Conservation (phyloP, 2,329 filamentous ascomycete genomes). For the Dactylella cylindrospora region DNA sequence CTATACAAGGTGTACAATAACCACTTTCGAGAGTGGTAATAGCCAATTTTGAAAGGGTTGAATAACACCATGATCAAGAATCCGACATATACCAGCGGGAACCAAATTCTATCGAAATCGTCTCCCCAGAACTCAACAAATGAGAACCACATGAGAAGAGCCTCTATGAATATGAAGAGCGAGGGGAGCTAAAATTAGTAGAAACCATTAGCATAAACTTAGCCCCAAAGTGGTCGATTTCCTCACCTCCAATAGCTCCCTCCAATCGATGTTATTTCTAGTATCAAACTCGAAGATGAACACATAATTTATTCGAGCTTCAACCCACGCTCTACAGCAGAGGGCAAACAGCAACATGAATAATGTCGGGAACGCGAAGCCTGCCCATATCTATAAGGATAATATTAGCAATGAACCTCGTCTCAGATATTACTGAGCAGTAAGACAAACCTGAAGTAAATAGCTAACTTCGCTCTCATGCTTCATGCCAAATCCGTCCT, state of each 20-base stretch:
- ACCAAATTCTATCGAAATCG: constrained; percentile 69
- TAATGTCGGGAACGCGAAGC: constrained; percentile 81
- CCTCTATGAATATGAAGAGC: constrained; percentile 75
- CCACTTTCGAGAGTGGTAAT: constrained; percentile 77
- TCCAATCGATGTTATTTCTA: constrained; percentile 83
- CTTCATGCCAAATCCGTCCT: constrained; percentile 44
- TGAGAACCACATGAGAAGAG: constrained; percentile 84
- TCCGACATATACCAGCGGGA: constrained; percentile 76
- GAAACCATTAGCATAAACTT: constrained; percentile 44
- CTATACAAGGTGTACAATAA: constrained; percentile 87
- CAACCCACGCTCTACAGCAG: constrained; percentile 79
- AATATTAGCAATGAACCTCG: neutral
- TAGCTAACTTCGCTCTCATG: constrained; percentile 52
- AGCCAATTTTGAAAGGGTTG: constrained; percentile 72
- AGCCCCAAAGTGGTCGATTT: neutral
- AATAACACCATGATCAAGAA: constrained; percentile 70
- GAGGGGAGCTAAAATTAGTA: constrained; percentile 66
- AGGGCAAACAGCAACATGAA: constrained; percentile 82
- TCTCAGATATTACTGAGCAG: too few relatives aligned
- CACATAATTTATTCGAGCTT: constrained; percentile 86
- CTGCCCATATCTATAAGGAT: constrained; percentile 79
- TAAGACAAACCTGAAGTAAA: constrained; percentile 44
- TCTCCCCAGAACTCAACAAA: constrained; percentile 59
- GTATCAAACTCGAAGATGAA: constrained; percentile 97
- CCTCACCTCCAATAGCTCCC: constrained; percentile 71